Evolutionary conservation across 257 asterid species (phyloP), one percentile per base, ranked within the genome.

Genomic region (Primulina tabacum): DNA sequence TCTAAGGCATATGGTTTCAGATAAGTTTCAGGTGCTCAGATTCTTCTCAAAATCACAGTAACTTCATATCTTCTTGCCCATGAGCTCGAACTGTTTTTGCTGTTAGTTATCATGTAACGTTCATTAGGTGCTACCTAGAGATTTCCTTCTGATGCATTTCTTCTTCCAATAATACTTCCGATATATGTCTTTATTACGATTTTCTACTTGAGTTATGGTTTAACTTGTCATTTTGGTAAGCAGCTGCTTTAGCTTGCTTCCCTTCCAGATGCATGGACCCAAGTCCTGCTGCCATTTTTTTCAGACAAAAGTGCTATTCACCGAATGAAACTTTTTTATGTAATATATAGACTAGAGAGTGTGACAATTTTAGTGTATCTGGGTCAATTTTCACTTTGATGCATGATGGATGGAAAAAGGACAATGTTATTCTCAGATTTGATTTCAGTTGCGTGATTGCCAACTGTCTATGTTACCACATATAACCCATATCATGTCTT

Each of bases 1-100:
- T 62, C 91, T 94, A 28, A 86, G 99, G 33, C 99, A 94, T 83
- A 94, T 94, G 99, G 99, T 94, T 66, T 91, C 96, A 10, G 99
- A 94, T 77, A 94, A 94, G 78, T 94, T 77, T 77, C 99, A 94
- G 96, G 99, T 93, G 69, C 14, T 33, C 28, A 24, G 47, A n/a
- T 52, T 33, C 62, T 63, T 70, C 12, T 61, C 43, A 56, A 6
- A 20, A 73, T 57, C 69, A 43, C 37, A 68, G 26, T 5, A 50
- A 24, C 60, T 20, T 12, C 55, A 62, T 55, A 20, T 57, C 71
- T 68, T 43, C 33, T 53, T 62, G 26, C 70, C 8, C 26, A 20
- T 5, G 9, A 20, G 50, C 34, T 8, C 17, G 60, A 30, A 43
- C 60, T 33, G 12, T 38, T 30, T 64, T 32, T 63, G 64, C 58